Percentiles rank a stretch among this genome's conserved stretches.
phyloP scores from a whole-genome alignment of 2,329 filamentous ascomycete genomes.

The Paramyrothecium sp. region DNA sequence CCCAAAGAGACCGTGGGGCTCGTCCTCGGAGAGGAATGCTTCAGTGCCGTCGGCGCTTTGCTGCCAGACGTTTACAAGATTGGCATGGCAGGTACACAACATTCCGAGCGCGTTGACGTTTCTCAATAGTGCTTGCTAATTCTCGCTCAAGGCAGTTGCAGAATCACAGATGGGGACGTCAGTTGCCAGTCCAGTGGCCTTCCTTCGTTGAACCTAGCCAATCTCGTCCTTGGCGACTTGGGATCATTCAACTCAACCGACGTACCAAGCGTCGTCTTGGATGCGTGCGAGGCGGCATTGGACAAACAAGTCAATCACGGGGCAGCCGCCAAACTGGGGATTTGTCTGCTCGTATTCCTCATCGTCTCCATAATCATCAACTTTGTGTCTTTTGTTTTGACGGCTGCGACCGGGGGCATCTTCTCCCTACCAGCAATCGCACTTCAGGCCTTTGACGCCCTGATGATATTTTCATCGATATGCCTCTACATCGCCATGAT shows the following conservation, averaged over 20 bases:
- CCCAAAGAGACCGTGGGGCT: constrained; percentile 11
- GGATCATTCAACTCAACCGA: neutral
- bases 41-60: constrained; percentile 3
- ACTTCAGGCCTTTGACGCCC: constrained; percentile 7
- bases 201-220: constrained; percentile 14
- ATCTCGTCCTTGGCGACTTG: constrained; percentile 11
- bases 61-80: too few species aligned
- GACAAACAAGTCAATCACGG: constrained; percentile 9
- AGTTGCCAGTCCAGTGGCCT: constrained; percentile 10
- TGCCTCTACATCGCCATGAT: constrained; percentile 15
- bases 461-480: constrained; percentile 14
- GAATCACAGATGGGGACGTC: constrained; percentile 6
- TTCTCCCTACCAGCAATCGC: neutral
- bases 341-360: constrained; percentile 11
- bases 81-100: too few species aligned
- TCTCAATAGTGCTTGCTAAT: too few species aligned
- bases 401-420: neutral
- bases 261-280: neutral
- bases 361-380: constrained; percentile 12
- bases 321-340: constrained; percentile 7
- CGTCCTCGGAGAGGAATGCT: constrained; percentile 13
- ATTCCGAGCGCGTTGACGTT: too few species aligned
- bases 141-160: constrained; percentile 1
- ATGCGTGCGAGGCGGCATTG: constrained; percentile 8
- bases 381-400: constrained; percentile 9